These are phyloP conservation scores for Dendrobium catenatum DNA, from an alignment of 106 monocot species.

Conservation along the genomic window DNA sequence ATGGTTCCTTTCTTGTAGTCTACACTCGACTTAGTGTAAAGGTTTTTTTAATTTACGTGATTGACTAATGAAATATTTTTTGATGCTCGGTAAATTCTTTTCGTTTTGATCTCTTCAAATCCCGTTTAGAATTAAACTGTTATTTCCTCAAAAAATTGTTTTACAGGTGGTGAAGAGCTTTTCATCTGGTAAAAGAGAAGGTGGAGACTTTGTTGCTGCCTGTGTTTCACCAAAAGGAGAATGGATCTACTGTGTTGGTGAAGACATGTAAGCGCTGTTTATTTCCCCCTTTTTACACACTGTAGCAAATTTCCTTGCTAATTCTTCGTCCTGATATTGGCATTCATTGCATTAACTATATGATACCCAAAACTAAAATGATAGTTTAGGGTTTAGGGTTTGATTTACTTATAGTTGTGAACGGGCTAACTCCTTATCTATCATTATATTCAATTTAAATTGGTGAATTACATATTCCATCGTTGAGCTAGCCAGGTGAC, in stretches of 20 bases:
- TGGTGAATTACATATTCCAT: neutral
- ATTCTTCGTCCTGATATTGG: too few relatives aligned
- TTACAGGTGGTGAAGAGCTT: constrained; percentile 94
- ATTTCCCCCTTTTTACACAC: neutral
- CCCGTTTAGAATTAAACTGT: neutral
- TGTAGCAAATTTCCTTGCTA: neutral
- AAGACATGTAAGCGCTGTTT: constrained; percentile 72
- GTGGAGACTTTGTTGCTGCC: constrained; percentile 93
- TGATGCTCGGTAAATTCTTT: neutral
- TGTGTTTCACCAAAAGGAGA: constrained; percentile 94
- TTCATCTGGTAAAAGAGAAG: constrained; percentile 95
- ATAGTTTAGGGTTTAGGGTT: neutral
- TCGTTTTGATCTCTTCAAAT: neutral
- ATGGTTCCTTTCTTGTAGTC: neutral
- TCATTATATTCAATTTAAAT: neutral
- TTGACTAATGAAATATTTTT: neutral
- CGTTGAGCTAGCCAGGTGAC: neutral
- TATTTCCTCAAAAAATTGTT: neutral
- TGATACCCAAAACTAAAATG: neutral
- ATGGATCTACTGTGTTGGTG: constrained; percentile 96
- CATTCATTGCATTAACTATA: neutral
- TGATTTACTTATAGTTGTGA: neutral
- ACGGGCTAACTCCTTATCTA: neutral
- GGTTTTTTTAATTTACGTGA: too few relatives aligned
- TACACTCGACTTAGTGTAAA: neutral